Evolutionary conservation across 2,329 filamentous ascomycete genomes (phyloP).

Genomic region (Neopestalotiopsis sp.): DNA sequence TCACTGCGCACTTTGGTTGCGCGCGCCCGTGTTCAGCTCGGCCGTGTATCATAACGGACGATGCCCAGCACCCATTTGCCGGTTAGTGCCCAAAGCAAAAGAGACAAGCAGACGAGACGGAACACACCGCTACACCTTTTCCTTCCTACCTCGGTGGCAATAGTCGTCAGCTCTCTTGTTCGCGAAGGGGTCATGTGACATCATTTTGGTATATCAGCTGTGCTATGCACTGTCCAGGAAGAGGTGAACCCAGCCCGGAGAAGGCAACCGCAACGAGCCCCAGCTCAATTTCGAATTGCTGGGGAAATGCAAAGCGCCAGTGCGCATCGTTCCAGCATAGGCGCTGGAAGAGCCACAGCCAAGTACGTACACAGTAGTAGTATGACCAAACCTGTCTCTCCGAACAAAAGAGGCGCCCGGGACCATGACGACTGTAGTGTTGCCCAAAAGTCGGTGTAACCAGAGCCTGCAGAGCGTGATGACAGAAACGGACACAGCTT

Average conservation of each 20-base stretch:
- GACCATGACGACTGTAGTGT: not conserved
- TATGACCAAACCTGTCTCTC: not conserved
- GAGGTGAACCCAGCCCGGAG: constrained; percentile 7
- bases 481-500: not conserved
- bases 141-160: constrained; percentile 14
- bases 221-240: constrained; percentile 11
- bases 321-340: not conserved
- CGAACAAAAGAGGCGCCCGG: not conserved
- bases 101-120: not conserved
- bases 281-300: constrained; percentile 9
- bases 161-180: constrained; percentile 9
- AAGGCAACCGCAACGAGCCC: not conserved
- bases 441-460: constrained; percentile 19
- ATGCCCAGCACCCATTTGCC: not conserved
- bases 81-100: constrained; percentile 6
- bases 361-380: not conserved
- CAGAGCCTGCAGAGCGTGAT: constrained; percentile 11
- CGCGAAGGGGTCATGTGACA: constrained; percentile 11
- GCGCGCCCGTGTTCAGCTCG: not conserved
- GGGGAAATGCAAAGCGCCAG: not conserved
- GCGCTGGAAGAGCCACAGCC: constrained; percentile 6
- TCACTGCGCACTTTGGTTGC: constrained; percentile 2
- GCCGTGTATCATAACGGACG: not conserved
- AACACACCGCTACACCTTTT: constrained; percentile 14
- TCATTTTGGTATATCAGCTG: constrained; percentile 6